Conservation (phyloP, 2,329 filamentous ascomycete species). For the Fusarium ramigenum region DNA sequence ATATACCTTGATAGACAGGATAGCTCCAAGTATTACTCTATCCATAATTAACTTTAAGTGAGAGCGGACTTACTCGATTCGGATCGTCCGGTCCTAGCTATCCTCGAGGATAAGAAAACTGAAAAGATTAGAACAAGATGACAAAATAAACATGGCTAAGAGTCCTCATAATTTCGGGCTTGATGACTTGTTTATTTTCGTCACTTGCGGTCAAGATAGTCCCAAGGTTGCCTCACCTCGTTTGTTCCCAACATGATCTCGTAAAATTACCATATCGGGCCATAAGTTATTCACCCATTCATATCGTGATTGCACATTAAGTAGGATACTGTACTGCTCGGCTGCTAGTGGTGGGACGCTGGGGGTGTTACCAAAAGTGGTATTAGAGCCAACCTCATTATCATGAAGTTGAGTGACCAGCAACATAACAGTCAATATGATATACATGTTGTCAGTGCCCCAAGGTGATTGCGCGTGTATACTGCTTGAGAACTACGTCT, state of each 20-base stretch:
- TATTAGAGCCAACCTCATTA: neutral
- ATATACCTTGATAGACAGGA: constrained; percentile 14
- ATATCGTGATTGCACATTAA: neutral
- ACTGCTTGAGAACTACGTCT: neutral
- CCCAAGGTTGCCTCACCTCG: neutral
- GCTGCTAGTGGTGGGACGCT: neutral
- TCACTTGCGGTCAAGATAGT: neutral
- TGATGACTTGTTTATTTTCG: neutral
- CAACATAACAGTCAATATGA: neutral
- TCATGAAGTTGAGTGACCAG: neutral
- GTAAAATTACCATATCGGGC: neutral
- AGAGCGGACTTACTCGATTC: constrained; percentile 19
- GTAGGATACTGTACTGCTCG: neutral
- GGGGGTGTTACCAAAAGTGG: neutral
- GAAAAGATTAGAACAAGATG: neutral
- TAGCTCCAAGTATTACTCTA: constrained; percentile 11
- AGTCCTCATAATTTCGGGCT: neutral
- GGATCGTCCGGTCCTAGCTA: too few species aligned
- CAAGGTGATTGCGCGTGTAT: neutral
- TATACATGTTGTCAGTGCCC: constrained; percentile 1
- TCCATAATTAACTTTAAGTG: neutral
- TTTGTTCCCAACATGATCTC: neutral
- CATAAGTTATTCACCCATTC: neutral
- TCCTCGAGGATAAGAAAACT: neutral
- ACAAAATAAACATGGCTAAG: neutral